Percentiles rank a stretch among this genome's conserved stretches.
Evolutionary conservation across 768 basidiomycete genomes (phyloP).

Genomic region (Boletellus ananas): DNA sequence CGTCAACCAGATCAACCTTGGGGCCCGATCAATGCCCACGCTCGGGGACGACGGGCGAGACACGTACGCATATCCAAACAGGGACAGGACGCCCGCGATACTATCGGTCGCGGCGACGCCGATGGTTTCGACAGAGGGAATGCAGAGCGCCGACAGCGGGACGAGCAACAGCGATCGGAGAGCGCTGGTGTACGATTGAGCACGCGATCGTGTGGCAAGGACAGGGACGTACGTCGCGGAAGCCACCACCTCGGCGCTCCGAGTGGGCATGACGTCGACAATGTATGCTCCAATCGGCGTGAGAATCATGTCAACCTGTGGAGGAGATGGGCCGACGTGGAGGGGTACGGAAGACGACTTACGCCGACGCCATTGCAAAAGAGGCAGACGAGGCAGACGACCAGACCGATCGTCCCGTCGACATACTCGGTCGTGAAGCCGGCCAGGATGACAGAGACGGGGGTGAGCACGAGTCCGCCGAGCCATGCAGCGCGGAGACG

Average conservation of each 20-base stretch:
- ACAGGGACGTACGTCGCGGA: conserved; percentile 44
- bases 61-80: conserved; percentile 53
- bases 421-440: conserved; percentile 54
- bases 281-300: conserved; percentile 53
- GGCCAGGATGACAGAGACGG: conserved; percentile 45
- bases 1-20: conserved; percentile 48
- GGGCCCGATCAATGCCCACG: background rate
- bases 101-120: conserved; percentile 51
- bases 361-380: conserved; percentile 68
- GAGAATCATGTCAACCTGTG: conserved; percentile 53
- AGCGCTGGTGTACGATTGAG: conserved; percentile 5
- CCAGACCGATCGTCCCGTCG: conserved; percentile 46
- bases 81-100: conserved; percentile 42
- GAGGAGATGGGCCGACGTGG: background rate
- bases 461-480: conserved; percentile 47
- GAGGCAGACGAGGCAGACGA: conserved; percentile 49
- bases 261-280: conserved; percentile 56
- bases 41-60: background rate
- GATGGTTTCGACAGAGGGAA: conserved; percentile 46
- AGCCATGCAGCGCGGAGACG: conserved; percentile 51
- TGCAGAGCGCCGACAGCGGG: conserved; percentile 11
- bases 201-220: background rate
- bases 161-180: conserved; percentile 23
- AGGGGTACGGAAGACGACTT: conserved; percentile 12
- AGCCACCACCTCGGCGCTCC: conserved; percentile 63